phyloP scores from a whole-genome alignment of 495 filamentous ascomycete species.

The Friedmanniomyces simplex region DNA sequence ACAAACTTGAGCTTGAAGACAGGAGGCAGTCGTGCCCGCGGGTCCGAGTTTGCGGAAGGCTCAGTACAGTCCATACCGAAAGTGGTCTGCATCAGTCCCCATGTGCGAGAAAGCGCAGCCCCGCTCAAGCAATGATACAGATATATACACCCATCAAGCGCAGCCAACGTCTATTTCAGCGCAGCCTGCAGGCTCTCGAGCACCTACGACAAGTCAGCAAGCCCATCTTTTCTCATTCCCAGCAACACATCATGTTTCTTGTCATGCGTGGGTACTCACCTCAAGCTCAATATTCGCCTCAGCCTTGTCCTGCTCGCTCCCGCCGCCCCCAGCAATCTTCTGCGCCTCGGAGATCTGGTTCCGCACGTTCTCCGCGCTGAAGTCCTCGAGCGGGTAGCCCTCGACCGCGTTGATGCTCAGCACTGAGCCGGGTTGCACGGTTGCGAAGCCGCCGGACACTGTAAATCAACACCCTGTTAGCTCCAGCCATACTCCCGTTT shows the following conservation, averaged over 20 bases:
- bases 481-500: too few relatives aligned
- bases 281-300: constrained; percentile 98
- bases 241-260: too few relatives aligned
- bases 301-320: constrained; percentile 94
- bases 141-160: constrained; percentile 16
- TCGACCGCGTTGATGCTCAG: constrained; percentile 98
- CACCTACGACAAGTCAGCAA: constrained; percentile 26
- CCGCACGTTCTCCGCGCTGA: constrained; percentile 73
- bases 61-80: too few relatives aligned
- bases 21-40: too few relatives aligned
- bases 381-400: constrained; percentile 87
- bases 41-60: too few relatives aligned
- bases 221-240: too few relatives aligned
- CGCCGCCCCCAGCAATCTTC: constrained; percentile 81
- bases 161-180: constrained; percentile 30
- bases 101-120: not conserved
- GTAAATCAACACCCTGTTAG: not conserved
- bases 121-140: not conserved
- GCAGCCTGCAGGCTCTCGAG: constrained; percentile 38
- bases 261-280: constrained; percentile 58
- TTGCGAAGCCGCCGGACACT: constrained; percentile 96
- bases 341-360: constrained; percentile 84
- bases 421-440: constrained; percentile 88
- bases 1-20: too few relatives aligned
- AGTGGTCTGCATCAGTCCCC: not conserved